phyloP scores from a whole-genome alignment of 352 stramenopile species.

The Saprolegnia parasitica region DNA sequence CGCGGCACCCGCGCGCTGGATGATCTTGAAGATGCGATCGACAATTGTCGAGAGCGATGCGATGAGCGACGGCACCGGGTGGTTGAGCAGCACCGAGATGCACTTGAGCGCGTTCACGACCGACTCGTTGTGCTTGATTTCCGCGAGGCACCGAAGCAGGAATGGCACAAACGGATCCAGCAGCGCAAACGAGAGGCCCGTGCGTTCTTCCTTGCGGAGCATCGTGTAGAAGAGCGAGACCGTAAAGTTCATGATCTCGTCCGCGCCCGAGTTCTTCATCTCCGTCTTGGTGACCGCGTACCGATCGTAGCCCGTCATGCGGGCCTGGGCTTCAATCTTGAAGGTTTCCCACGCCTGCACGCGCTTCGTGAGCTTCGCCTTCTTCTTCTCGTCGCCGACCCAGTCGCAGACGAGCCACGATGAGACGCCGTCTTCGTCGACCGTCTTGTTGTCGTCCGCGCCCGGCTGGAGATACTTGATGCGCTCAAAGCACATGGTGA shows the following conservation, averaged over 20 bases:
- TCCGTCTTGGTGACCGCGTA: conserved; percentile 51
- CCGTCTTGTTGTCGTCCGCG: background rate
- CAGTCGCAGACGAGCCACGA: conserved; percentile 60
- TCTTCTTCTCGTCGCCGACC: conserved; percentile 59
- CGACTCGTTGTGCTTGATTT: conserved; percentile 88
- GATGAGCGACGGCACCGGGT: conserved; percentile 85
- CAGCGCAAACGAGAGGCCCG: conserved; percentile 40
- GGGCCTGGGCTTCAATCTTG: conserved; percentile 55
- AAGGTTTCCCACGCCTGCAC: conserved; percentile 48
- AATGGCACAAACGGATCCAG: conserved; percentile 90
- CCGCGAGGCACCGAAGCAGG: conserved; percentile 86
- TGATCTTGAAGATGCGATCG: conserved; percentile 90
- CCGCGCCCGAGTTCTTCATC: conserved; percentile 38
- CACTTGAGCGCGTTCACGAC: conserved; percentile 92
- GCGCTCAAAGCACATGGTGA: conserved; percentile 67
- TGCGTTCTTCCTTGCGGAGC: conserved; percentile 37
- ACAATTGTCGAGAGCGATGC: conserved; percentile 76
- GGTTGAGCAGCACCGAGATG: conserved; percentile 82
- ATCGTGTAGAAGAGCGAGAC: conserved; percentile 77
- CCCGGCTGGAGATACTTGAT: conserved; percentile 26
- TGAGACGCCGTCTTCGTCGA: conserved; percentile 27
- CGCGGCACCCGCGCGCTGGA: conserved; percentile 83
- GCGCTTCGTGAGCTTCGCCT: conserved; percentile 33
- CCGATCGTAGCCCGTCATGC: conserved; percentile 80
- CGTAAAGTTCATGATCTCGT: conserved; percentile 83